phyloP scores from a whole-genome alignment of 257 asterid genomes.

The Salvia rosmarinus region DNA sequence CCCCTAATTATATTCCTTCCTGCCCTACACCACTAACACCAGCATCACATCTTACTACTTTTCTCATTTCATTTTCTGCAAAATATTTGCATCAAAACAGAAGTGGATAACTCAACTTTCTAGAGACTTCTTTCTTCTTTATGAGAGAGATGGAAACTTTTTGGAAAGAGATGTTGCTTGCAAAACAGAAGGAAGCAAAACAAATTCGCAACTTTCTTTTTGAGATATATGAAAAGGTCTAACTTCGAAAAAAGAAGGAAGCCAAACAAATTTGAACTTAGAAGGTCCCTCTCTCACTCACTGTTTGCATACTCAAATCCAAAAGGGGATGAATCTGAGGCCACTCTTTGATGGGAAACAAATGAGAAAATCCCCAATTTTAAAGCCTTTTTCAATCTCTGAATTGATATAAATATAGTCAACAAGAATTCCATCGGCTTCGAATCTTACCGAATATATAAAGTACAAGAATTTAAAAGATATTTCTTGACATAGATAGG shows the following conservation, averaged over 20 bases:
- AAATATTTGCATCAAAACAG: conserved; percentile 13
- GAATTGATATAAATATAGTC: neutral
- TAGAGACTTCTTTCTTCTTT: neutral
- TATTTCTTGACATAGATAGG: conserved; percentile 18
- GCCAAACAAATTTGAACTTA: neutral
- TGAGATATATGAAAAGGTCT: too few relatives aligned
- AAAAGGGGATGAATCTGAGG: neutral
- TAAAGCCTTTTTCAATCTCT: neutral
- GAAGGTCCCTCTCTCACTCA: neutral
- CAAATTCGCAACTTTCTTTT: too few relatives aligned
- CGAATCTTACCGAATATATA: neutral
- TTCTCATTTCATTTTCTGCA: neutral
- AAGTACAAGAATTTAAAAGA: neutral
- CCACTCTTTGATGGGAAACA: too few relatives aligned
- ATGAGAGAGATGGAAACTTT: too few relatives aligned
- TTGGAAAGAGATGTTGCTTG: neutral
- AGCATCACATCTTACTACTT: neutral
- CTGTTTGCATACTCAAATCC: neutral
- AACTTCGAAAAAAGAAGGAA: neutral
- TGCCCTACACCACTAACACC: conserved; percentile 22
- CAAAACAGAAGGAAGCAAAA: neutral
- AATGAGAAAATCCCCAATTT: neutral
- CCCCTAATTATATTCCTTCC: conserved; percentile 38
- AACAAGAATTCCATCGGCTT: neutral
- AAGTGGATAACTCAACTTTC: conserved; percentile 14